A percentile compares a stretch with the other conserved stretches of the same genome.
Evolutionary conservation across 2,329 filamentous ascomycete species (phyloP).

Genomic region (Fusarium multiceps): DNA sequence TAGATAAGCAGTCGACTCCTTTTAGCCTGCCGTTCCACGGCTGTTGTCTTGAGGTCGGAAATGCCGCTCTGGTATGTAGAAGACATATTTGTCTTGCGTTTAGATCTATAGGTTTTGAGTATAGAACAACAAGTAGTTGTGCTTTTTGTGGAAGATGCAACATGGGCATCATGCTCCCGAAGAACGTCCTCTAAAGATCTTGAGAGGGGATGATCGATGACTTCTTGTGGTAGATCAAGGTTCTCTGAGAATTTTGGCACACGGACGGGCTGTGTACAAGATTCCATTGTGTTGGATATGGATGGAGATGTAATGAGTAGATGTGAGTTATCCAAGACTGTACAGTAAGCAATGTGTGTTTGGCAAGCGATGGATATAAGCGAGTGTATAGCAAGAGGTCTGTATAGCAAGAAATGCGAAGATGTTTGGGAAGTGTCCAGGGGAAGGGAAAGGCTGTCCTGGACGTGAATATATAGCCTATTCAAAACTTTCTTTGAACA

Average conservation of each 20-base stretch:
- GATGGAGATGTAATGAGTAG: neutral
- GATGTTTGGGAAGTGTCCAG: neutral
- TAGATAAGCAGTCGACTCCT: neutral
- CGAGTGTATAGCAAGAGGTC: neutral
- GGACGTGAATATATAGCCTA: neutral
- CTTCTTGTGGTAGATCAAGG: neutral
- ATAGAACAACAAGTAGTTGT: neutral
- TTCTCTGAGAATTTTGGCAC: conserved; percentile 3
- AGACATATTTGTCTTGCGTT: neutral
- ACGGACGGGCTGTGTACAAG: neutral
- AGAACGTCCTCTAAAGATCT: neutral
- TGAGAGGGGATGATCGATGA: neutral
- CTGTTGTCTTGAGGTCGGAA: neutral
- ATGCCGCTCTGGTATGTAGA: neutral
- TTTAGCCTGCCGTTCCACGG: neutral
- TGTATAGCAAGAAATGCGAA: neutral
- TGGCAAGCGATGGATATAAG: no score
- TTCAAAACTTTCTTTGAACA: neutral
- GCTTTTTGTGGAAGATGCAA: neutral
- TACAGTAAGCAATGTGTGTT: neutral
- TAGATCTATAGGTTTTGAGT: neutral
- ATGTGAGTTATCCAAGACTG: neutral
- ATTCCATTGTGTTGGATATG: neutral
- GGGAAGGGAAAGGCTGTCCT: neutral
- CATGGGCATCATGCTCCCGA: neutral